Base-by-base conservation (phyloP, 2,329 filamentous ascomycete genomes). In the Alternaria conjuncta region DNA sequence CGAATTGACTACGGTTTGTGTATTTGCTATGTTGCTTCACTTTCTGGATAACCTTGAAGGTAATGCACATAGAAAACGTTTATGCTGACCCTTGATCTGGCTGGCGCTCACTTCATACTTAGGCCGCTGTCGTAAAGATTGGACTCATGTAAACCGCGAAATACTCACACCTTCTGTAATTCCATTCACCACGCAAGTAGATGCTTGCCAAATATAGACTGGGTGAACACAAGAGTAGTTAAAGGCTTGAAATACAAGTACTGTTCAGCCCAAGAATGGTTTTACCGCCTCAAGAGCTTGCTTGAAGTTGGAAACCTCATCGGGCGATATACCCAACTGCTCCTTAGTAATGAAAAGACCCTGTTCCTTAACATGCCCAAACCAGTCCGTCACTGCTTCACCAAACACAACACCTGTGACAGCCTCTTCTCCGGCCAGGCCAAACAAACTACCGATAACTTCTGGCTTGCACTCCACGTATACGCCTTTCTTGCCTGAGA, bases 341-440 rank as follows among this genome's bases (percentile, higher is more conserved):
- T 60, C 58, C 44, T 25, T 60, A 4, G 44, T 60, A 11, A 60
- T 18, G 11, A 60, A 60, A 10, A 60, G 13, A 10, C 53, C 53
- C 51, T 56, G 44, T 30, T 60, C 44, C 8, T 60, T 60, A 18
- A 30, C n/a, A 3, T 47, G 30, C 6, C 43, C 28, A 41, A 41
- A 60, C 58, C 58, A 60, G 13, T 60, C 58, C 4, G 44, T 20
- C 18, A 60, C 51, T 44, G 44, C 58, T 9, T 41, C 30, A 4
- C 51, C 58, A 56, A 60, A 60, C 7, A 49, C 7, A 9, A 60
- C 51, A 6, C 58, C 58, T 6, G 58, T 56, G n/a, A 60, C 44
- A 44, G 51, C 44, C 44, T 60, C 58, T 56, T 60, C 44, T 44
- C 58, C 58, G 4, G 51, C 43, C 12, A 56, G 10, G 3, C 58